A percentile compares a stretch with the other conserved stretches of the same genome.
Evolutionary conservation across 306 rosid genomes (phyloP).

Genomic region (Casuarina cunninghamiana): DNA sequence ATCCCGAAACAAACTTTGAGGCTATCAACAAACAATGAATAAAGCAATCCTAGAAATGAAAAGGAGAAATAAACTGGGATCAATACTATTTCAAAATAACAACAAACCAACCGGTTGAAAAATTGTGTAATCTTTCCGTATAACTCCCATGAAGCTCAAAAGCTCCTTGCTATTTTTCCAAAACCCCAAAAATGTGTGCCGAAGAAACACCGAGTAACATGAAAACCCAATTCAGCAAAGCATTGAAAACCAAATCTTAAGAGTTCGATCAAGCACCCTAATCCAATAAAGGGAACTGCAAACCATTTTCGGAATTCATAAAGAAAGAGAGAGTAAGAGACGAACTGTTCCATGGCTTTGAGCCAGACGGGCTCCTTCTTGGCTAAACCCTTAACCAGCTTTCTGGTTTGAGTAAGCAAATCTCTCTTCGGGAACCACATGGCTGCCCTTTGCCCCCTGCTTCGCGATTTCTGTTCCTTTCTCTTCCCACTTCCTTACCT

Average conservation of each 20-base stretch:
- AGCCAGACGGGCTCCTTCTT: conserved; percentile 81
- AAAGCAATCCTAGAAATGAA: neutral
- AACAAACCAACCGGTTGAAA: neutral
- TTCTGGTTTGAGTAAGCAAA: conserved; percentile 62
- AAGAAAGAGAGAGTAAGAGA: conserved; percentile 21
- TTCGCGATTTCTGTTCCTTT: neutral
- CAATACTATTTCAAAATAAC: neutral
- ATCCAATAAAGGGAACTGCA: neutral
- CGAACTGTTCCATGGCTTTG: conserved; percentile 91
- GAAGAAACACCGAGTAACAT: neutral
- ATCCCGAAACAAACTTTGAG: neutral
- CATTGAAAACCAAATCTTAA: neutral
- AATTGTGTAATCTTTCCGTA: neutral
- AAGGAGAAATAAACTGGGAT: neutral
- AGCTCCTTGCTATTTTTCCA: neutral
- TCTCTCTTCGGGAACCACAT: conserved; percentile 86
- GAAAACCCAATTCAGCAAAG: neutral
- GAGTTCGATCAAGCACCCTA: neutral
- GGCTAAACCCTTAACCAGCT: conserved; percentile 89
- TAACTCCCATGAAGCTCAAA: neutral
- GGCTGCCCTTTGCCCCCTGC: conserved; percentile 12
- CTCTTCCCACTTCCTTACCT: neutral
- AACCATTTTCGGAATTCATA: neutral
- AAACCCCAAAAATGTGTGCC: neutral
- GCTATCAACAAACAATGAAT: neutral